Base-by-base conservation (phyloP, 768 basidiomycete genomes). In the Suillus tomentosus region DNA sequence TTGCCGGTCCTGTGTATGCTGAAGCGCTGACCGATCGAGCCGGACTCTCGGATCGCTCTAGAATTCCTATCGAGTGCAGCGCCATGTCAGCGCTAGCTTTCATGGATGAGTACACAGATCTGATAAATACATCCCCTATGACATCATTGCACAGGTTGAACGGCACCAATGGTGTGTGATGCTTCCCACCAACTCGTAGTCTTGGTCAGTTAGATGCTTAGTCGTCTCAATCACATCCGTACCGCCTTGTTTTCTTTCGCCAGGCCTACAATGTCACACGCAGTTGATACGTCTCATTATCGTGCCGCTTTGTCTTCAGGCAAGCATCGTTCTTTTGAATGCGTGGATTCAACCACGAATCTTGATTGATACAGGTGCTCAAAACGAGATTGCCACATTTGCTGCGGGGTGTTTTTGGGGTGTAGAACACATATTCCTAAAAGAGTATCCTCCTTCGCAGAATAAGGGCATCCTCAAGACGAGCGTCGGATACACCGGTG, bases 331-430 rank as follows among this genome's bases (percentile, higher is more conserved):
- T 69, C 74, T 14, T 13, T 54, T 36, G 15, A 34, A 50, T 58
- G 4, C 5, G 51, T 27, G 45, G 47, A 37, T 36, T n/a, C 2
- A 62, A 14, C n/a, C 9, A 15, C 31, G 14, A 45, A 24, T 55
- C 5, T 59, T 37, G 50, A 55, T 37, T 14, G 54, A 34, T 34
- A 36, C 22, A 58, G 57, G 17, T 27, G 5, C 24, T n/a, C 24
- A 74, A 37, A 70, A 71, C 11, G 78, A 83, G 67, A 67, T 82
- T 58, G 83, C 84, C 5, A 84, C 77, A 2, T 85, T 84, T 61
- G 84, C 75, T 9, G 64, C 64, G 8, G 90, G 92, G 24, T 93
- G 92, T 71, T 94, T 94, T 76, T 93, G 92, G 92, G 92, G 92
- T 19, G 88, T 89, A 22, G 90, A 94, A 68, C 91, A 94, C 70